Percentiles rank a stretch among this genome's conserved stretches.
phyloP scores from a whole-genome alignment of 2,329 filamentous ascomycete genomes.

The Cytospora paraplurivora region DNA sequence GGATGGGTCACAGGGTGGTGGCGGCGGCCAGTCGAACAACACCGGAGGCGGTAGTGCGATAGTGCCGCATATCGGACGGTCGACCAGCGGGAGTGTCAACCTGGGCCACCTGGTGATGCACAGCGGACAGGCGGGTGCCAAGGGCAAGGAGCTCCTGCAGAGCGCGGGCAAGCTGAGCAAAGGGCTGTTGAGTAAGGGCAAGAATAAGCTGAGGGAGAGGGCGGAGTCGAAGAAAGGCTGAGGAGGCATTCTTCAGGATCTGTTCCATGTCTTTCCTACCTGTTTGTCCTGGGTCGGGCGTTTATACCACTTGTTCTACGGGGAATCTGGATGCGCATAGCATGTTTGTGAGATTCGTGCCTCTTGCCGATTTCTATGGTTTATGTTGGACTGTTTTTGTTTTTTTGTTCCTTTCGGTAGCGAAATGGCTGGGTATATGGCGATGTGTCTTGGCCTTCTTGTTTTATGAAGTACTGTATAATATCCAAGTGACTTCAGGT shows the following conservation, averaged over 20 bases:
- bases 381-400: not conserved
- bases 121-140: slow-evolving; percentile 70
- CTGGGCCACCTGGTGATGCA: slow-evolving; percentile 51
- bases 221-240: slow-evolving; percentile 16
- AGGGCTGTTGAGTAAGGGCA: slow-evolving; percentile 87
- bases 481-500: not conserved
- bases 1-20: not conserved
- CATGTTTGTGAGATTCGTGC: not conserved
- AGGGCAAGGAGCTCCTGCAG: slow-evolving; percentile 87
- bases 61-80: not conserved
- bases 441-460: not conserved
- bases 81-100: slow-evolving; percentile 35
- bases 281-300: not conserved
- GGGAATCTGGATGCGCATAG: not conserved
- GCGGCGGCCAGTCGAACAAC: slow-evolving; percentile 9
- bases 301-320: not conserved
- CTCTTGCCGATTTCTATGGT: not conserved
- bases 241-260: not conserved
- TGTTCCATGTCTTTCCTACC: not conserved
- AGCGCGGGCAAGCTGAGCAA: slow-evolving; percentile 88
- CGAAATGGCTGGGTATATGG: not conserved
- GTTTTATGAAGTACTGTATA: not conserved
- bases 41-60: slow-evolving; percentile 14
- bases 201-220: slow-evolving; percentile 72
- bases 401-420: not conserved